Percentiles rank a stretch among this genome's conserved stretches.
Evolutionary conservation across 1,139 yeast genomes (phyloP).

Genomic region (Nadsonia starkeyi-henricii): DNA sequence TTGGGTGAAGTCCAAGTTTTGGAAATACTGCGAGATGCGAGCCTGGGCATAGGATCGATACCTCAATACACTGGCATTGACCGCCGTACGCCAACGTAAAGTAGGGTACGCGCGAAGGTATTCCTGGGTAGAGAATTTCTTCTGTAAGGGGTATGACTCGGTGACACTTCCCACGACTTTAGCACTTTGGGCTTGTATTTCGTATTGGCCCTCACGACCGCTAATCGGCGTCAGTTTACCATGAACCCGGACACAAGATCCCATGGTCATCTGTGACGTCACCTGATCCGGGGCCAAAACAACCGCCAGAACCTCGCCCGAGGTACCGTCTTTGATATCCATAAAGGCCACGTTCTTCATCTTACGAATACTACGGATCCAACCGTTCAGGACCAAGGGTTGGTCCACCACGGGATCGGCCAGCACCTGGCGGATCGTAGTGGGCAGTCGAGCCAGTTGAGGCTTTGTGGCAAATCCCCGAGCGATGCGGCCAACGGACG

Average conservation of each 20-base stretch:
- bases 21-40: conserved; percentile 41
- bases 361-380: conserved; percentile 57
- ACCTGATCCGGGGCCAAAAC: conserved; percentile 27
- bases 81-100: conserved; percentile 62
- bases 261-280: conserved; percentile 24
- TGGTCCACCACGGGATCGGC: background rate
- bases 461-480: too few relatives aligned
- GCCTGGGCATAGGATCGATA: conserved; percentile 57
- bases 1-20: conserved; percentile 41
- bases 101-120: conserved; percentile 58
- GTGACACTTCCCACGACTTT: conserved; percentile 35
- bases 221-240: conserved; percentile 26
- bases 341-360: conserved; percentile 69
- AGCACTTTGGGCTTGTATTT: conserved; percentile 29
- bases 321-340: conserved; percentile 68
- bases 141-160: conserved; percentile 66
- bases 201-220: conserved; percentile 30
- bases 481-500: too few relatives aligned
- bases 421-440: background rate
- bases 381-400: conserved; percentile 37
- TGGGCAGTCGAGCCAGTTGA: too few relatives aligned
- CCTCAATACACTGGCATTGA: conserved; percentile 52
- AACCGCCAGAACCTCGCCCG: conserved; percentile 40
- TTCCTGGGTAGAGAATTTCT: conserved; percentile 54
- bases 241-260: conserved; percentile 31